These are phyloP conservation scores for Candida ovalis DNA, from an alignment of 805 yeast genomes.

Conservation along the genomic window DNA sequence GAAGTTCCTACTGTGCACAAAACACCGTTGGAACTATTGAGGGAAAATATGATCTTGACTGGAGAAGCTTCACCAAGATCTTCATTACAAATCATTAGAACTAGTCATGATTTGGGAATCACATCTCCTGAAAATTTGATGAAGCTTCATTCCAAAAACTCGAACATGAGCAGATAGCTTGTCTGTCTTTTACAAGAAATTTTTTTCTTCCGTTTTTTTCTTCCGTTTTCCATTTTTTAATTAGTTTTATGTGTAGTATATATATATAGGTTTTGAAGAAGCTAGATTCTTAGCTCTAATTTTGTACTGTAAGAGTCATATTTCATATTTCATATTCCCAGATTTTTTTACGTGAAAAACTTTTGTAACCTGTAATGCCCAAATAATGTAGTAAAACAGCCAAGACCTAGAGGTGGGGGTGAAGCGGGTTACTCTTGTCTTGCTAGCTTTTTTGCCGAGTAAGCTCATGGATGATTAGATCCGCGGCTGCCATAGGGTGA, in stretches of 20 bases:
- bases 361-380: no score
- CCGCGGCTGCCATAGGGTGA: not conserved
- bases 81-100: constrained; percentile 24
- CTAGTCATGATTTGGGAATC: constrained; percentile 22
- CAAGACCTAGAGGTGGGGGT: no score
- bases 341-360: no score
- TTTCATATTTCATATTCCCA: no score
- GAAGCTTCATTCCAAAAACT: constrained; percentile 20
- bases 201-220: not conserved
- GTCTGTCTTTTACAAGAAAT: not conserved
- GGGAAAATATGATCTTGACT: constrained; percentile 18
- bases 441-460: no score
- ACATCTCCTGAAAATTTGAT: constrained; percentile 22
- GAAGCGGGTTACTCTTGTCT: no score
- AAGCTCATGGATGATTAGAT: no score
- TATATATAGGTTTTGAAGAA: no score
- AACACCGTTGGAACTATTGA: constrained; percentile 15
- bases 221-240: not conserved
- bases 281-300: no score
- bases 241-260: no score
- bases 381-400: no score
- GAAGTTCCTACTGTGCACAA: not conserved
- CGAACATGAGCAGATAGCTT: not conserved
- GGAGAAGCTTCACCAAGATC: constrained; percentile 24
- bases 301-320: no score